Base-by-base conservation (phyloP, 1,284 basidiomycete genomes). In the Gymnopus androsaceus region DNA sequence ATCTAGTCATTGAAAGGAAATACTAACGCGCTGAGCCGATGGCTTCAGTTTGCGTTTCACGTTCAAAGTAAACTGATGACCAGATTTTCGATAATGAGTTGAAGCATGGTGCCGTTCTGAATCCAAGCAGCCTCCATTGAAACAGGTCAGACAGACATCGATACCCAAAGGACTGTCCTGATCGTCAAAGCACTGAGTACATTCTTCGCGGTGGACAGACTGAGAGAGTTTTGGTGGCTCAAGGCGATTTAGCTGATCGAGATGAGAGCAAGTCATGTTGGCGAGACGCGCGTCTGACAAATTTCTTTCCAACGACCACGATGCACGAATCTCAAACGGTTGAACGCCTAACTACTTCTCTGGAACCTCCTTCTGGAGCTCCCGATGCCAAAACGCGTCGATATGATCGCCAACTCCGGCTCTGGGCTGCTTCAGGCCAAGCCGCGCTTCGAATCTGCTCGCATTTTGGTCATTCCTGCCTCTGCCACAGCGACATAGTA, bases 381-480 rank as follows among this genome's bases (percentile, higher is more conserved):
- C 94, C 94, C 31, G 93, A 95, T 72, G 84, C 77, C 62, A 96
- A 95, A 72, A 88, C 92, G 1, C 82, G 93, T 46, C 82, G 92
- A 46, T 97, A 97, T 68, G 94, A 97, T 71, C 85, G 95, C 56
- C 94, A 97, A 71, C 83, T 97, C 25, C 81, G 94, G 31, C 79
- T 99, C 21, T 99, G 96, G 96, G 96, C 95, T 15, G 87, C 92
- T 2, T 88, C 92, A 0, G 97, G 96, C 1, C 96, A 99, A 72
- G 77, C 80, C n/a, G 93, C 94, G 0, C 86, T n/a, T 99, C 51
- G 95, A 99, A 71, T 81, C 85, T 2, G 83, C 94, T 7, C 83
- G 88, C 52, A 80, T 98, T 46, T 82, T 98, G 23, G 84, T 97
- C 60, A 70, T 97, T 49, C 90, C 88, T 28, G 87, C 79, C 5